Conservation (phyloP, 208 protist genomes). For the Vickermania ingenoplastis region DNA sequence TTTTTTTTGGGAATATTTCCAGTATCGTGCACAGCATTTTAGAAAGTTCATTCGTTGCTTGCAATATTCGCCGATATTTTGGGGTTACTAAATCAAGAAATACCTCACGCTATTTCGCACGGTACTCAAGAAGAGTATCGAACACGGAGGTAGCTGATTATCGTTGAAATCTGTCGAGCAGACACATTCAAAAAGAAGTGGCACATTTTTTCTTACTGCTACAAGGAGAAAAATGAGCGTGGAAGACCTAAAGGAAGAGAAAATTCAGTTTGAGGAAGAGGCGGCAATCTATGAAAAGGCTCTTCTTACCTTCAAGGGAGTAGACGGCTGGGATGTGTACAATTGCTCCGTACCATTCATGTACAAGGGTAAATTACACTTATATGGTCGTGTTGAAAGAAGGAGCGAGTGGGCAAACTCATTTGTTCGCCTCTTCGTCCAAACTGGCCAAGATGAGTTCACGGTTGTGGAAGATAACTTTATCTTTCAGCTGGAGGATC, state of each 20-base stretch:
- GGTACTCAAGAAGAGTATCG: too few species aligned
- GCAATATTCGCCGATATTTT: too few species aligned
- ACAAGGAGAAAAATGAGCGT: background rate
- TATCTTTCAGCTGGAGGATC: constrained; percentile 36
- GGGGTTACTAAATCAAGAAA: too few species aligned
- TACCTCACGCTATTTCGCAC: too few species aligned
- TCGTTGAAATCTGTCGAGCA: too few species aligned
- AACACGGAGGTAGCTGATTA: too few species aligned
- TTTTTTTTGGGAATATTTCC: too few species aligned
- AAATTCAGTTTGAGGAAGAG: constrained; percentile 12
- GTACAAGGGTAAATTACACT: constrained; percentile 34
- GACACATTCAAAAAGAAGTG: too few species aligned
- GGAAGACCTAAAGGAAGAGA: constrained; percentile 4
- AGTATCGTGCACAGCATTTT: too few species aligned
- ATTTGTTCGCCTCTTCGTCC: constrained; percentile 35
- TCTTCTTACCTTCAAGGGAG: constrained; percentile 44
- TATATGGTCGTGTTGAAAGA: constrained; percentile 32
- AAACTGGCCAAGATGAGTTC: constrained; percentile 50
- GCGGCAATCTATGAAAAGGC: constrained; percentile 32
- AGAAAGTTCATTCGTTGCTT: too few species aligned
- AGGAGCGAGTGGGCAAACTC: constrained; percentile 52
- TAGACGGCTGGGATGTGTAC: constrained; percentile 62
- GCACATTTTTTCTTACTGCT: too few species aligned
- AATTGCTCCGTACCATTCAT: constrained; percentile 58
- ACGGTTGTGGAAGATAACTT: constrained; percentile 21